phyloP scores from a whole-genome alignment of 495 filamentous ascomycete genomes.

The Pyrenula massariospora region DNA sequence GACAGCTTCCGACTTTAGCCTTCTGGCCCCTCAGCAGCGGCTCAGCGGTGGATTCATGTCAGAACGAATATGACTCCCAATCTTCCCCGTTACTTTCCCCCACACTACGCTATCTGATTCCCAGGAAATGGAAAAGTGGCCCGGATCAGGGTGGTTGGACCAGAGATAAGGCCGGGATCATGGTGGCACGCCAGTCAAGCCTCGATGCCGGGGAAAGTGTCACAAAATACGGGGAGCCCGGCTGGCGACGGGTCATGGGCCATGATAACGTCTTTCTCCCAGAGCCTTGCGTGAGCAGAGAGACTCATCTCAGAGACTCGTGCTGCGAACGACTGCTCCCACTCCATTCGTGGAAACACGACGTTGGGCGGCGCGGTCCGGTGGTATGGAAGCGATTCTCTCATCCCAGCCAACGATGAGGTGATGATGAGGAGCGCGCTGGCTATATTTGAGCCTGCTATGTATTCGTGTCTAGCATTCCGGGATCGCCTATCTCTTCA shows the following conservation, averaged over 20 bases:
- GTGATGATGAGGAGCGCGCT: not conserved
- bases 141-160: not conserved
- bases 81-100: not conserved
- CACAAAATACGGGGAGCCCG: not conserved
- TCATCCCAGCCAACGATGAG: not conserved
- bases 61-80: not conserved
- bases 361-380: not conserved
- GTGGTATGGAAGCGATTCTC: not conserved
- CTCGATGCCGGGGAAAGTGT: not conserved
- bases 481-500: not conserved
- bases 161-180: not conserved
- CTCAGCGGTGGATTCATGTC: not conserved
- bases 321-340: too few species aligned
- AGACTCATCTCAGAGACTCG: too few species aligned
- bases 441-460: not conserved
- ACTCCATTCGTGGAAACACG: not conserved
- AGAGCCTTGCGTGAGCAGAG: too few species aligned
- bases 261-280: not conserved
- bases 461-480: not conserved
- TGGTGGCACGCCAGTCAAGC: not conserved
- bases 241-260: not conserved
- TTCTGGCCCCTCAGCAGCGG: not conserved
- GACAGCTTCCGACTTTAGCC: too few species aligned
- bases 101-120: not conserved
- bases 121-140: too few species aligned